Evolutionary conservation across 1,139 yeast species (phyloP).

Genomic region (Lodderomyces orthopsilosis): DNA sequence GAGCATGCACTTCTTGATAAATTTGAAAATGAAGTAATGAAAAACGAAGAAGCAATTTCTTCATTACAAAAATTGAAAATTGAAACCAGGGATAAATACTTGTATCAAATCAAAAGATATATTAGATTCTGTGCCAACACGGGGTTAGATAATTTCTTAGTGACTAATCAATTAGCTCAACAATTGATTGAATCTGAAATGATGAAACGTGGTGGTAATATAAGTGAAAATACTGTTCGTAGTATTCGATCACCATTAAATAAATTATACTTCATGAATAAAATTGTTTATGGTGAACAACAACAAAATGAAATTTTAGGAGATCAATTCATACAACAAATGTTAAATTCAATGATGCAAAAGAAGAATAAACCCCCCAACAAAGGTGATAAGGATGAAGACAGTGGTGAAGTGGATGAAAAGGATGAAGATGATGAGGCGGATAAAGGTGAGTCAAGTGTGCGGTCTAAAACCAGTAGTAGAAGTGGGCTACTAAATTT

Average conservation of each 20-base stretch:
- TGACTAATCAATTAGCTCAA: constrained; percentile 9
- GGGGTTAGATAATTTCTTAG: constrained; percentile 12
- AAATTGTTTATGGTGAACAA: constrained; percentile 10
- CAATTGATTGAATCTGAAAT: constrained; percentile 10
- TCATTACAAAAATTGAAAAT: constrained; percentile 5
- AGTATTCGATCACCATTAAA: constrained; percentile 12
- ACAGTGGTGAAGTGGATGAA: background rate
- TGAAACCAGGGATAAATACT: constrained; percentile 12
- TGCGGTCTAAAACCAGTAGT: background rate
- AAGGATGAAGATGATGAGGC: background rate
- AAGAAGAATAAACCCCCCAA: constrained; percentile 1
- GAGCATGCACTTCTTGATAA: constrained; percentile 9
- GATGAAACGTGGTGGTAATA: constrained; percentile 6
- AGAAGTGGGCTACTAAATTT: background rate
- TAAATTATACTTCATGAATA: constrained; percentile 12
- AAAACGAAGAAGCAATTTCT: constrained; percentile 9
- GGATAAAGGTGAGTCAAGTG: background rate
- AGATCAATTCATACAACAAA: constrained; percentile 10
- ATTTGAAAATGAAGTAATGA: constrained; percentile 12
- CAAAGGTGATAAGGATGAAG: background rate
- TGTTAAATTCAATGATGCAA: constrained; percentile 4
- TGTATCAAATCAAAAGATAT: constrained; percentile 13
- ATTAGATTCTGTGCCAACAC: constrained; percentile 13
- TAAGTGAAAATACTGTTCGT: constrained; percentile 12
- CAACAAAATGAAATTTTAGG: constrained; percentile 11